phyloP scores from a whole-genome alignment of 176 grass and related monocot genomes.

The Saccharum officinarum region DNA sequence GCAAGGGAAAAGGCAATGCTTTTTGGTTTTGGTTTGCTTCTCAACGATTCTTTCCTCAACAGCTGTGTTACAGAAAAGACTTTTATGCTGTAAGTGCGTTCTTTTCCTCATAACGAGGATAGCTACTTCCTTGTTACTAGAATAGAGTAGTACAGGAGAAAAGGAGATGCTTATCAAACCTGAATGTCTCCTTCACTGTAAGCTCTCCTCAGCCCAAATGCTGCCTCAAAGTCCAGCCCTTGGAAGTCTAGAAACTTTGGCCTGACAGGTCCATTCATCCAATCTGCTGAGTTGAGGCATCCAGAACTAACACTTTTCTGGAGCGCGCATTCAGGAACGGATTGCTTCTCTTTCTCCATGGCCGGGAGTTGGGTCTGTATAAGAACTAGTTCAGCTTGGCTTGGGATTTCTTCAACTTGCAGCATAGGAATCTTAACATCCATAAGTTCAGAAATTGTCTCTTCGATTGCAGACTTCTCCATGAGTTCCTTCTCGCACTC shows the following conservation, averaged over 20 bases:
- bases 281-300: conserved; percentile 78
- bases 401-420: conserved; percentile 55
- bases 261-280: conserved; percentile 54
- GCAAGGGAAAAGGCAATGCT: conserved; percentile 17
- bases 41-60: conserved; percentile 13
- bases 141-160: background rate
- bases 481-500: conserved; percentile 91
- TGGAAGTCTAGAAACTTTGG: conserved; percentile 90
- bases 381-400: conserved; percentile 33
- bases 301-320: conserved; percentile 93
- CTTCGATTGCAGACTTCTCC: conserved; percentile 80
- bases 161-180: conserved; percentile 47
- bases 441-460: conserved; percentile 78
- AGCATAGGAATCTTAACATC: conserved; percentile 87
- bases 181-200: conserved; percentile 98
- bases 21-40: conserved; percentile 33
- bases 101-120: conserved; percentile 22
- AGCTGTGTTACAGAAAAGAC: conserved; percentile 24
- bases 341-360: conserved; percentile 34
- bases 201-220: conserved; percentile 83
- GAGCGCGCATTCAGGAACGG: conserved; percentile 57
- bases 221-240: conserved; percentile 76
- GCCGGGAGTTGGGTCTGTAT: conserved; percentile 15
- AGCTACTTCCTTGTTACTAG: conserved; percentile 21
- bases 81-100: conserved; percentile 14